phyloP scores from a whole-genome alignment of 352 stramenopile species.

The Phytopythium helicoides region DNA sequence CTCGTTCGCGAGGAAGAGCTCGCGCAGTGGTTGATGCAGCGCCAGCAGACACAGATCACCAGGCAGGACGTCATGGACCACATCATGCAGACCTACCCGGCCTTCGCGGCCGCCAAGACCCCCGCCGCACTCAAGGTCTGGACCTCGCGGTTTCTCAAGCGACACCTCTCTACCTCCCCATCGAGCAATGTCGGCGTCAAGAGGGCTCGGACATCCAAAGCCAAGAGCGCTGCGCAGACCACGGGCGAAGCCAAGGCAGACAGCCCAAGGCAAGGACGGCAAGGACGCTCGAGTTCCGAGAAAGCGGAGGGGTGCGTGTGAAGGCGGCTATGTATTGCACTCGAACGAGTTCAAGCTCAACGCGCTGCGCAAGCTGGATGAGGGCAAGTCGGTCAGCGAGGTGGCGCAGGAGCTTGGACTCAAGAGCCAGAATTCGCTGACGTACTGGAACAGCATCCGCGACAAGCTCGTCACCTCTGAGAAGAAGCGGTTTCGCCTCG shows the following conservation, averaged over 20 bases:
- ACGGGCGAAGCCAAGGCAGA: not conserved
- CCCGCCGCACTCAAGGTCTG: slow-evolving; percentile 59
- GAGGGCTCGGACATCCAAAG: not conserved
- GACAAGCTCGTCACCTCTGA: slow-evolving; percentile 70
- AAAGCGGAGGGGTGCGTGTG: slow-evolving; percentile 37
- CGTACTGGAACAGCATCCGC: slow-evolving; percentile 77
- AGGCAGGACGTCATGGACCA: slow-evolving; percentile 65
- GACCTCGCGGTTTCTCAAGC: slow-evolving; percentile 64
- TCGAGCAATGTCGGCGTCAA: slow-evolving; percentile 9
- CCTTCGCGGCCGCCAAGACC: slow-evolving; percentile 54
- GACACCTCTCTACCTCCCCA: too few relatives aligned
- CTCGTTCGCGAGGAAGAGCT: slow-evolving; percentile 38
- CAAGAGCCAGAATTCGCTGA: slow-evolving; percentile 66
- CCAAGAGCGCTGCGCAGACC: too few relatives aligned
- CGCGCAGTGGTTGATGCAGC: slow-evolving; percentile 48
- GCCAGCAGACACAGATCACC: slow-evolving; percentile 42
- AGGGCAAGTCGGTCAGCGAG: slow-evolving; percentile 58
- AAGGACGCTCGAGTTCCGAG: slow-evolving; percentile 5
- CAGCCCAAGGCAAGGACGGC: not conserved
- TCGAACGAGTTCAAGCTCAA: slow-evolving; percentile 84
- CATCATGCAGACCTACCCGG: slow-evolving; percentile 45
- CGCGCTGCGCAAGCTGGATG: slow-evolving; percentile 60
- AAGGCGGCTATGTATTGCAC: slow-evolving; percentile 63
- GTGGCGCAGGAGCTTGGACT: slow-evolving; percentile 63
- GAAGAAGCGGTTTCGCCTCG: slow-evolving; percentile 71